A percentile compares a stretch with the other conserved stretches of the same genome.
These are phyloP conservation scores for Backusella luteola DNA, from an alignment of 192 early-diverging fungal species.

Conservation along the genomic window DNA sequence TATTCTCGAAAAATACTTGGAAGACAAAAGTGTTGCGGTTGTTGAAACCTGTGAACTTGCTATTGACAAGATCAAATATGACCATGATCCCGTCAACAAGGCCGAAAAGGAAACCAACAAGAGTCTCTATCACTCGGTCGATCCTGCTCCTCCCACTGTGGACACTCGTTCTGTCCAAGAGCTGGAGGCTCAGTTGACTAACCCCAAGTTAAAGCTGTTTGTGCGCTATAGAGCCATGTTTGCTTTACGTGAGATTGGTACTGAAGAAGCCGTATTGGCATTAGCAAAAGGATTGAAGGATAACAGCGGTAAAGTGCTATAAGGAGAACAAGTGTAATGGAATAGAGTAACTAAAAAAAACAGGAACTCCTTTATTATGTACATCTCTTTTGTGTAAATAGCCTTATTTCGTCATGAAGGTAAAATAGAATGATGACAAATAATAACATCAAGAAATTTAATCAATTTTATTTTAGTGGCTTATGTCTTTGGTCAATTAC, in stretches of 20 bases:
- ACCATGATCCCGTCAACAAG: conserved; percentile 56
- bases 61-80: conserved; percentile 81
- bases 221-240: conserved; percentile 95
- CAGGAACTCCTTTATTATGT: neutral
- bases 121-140: conserved; percentile 75
- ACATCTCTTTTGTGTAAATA: neutral
- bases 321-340: neutral
- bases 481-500: conserved; percentile 97
- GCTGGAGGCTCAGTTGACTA: conserved; percentile 62
- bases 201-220: conserved; percentile 76
- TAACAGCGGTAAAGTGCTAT: conserved; percentile 45
- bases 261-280: conserved; percentile 76
- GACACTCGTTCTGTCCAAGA: conserved; percentile 63
- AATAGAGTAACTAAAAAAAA: conserved; percentile 1
- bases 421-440: neutral
- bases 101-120: conserved; percentile 39
- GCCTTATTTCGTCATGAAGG: conserved; percentile 3
- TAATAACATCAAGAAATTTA: neutral
- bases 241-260: conserved; percentile 85
- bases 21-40: conserved; percentile 68
- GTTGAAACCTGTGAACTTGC: conserved; percentile 91
- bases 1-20: conserved; percentile 73
- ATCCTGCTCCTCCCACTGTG: conserved; percentile 84
- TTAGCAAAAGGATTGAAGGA: conserved; percentile 84
- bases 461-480: conserved; percentile 45